A percentile compares a stretch with the other conserved stretches of the same genome.
Conservation (phyloP, 179 eudicot genomes). For the Camellia oleifera region DNA sequence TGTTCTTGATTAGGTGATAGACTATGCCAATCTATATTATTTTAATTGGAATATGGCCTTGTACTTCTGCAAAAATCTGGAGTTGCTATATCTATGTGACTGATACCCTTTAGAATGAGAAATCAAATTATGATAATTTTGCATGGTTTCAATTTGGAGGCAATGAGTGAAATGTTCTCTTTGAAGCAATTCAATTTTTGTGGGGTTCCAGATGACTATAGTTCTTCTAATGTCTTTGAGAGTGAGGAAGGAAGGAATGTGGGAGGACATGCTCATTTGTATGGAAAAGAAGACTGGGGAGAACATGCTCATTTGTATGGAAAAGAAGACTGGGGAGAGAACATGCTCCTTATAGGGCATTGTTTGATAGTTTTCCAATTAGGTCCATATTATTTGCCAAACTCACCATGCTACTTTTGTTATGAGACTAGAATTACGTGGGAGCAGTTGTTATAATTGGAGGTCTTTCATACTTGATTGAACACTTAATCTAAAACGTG, state of each 20-base stretch:
- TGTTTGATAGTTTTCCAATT: too few species aligned
- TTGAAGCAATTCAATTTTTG: neutral
- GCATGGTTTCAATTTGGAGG: neutral
- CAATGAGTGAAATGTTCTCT: slow-evolving; percentile 3
- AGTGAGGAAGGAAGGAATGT: neutral
- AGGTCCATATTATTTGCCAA: too few species aligned
- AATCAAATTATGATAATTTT: neutral
- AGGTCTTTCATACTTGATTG: too few species aligned
- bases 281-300: slow-evolving; percentile 4
- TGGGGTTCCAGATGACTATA: neutral
- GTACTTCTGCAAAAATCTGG: neutral
- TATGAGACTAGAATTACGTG: too few species aligned
- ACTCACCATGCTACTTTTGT: too few species aligned
- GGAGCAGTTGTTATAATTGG: too few species aligned
- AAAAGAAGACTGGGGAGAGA: neutral
- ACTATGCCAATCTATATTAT: too few species aligned
- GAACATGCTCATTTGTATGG: neutral
- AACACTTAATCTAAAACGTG: too few species aligned
- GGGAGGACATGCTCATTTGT: neutral
- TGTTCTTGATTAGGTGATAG: too few species aligned
- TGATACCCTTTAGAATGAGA: neutral
- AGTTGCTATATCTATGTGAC: neutral
- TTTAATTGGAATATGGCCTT: too few species aligned
- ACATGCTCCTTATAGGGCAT: neutral
- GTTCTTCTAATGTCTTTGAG: slow-evolving; percentile 1